Percentiles rank a stretch among this genome's conserved stretches.
phyloP scores from a whole-genome alignment of 805 yeast species.

The Metschnikowia gelsemii region DNA sequence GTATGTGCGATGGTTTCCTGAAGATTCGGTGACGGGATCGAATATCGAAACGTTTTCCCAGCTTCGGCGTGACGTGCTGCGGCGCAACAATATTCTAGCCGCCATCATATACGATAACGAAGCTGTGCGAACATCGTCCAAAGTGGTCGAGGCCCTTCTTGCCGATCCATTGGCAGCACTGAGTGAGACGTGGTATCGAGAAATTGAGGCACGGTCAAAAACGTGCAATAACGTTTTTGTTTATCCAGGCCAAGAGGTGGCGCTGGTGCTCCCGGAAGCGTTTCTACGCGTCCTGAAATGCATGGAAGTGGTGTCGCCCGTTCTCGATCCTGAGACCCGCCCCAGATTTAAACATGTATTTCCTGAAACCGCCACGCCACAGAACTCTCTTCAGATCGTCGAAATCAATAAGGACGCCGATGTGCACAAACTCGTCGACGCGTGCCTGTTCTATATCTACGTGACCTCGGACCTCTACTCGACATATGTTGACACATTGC shows the following conservation, averaged over 20 bases:
- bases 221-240: conserved; percentile 23
- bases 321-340: conserved; percentile 28
- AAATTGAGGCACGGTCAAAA: conserved; percentile 24
- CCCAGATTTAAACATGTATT: conserved; percentile 22
- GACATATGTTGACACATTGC: conserved; percentile 13
- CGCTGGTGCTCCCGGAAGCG: conserved; percentile 11
- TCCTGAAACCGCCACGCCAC: conserved; percentile 11
- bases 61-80: conserved; percentile 9
- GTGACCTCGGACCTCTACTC: conserved; percentile 26
- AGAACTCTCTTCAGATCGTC: conserved; percentile 21
- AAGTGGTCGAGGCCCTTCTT: conserved; percentile 34
- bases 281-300: conserved; percentile 9
- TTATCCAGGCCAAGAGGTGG: conserved; percentile 7
- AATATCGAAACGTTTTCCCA: conserved; percentile 18
- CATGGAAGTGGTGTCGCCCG: conserved; percentile 30
- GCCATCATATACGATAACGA: conserved; percentile 37
- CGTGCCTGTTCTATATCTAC: conserved; percentile 25
- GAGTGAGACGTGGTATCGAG: conserved; percentile 34
- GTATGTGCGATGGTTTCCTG: conserved; percentile 23
- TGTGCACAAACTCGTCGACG: conserved; percentile 14
- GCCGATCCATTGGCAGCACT: conserved; percentile 42
- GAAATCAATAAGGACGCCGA: conserved; percentile 24
- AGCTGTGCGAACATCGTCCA: conserved; percentile 22
- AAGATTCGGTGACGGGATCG: conserved; percentile 22
- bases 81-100: conserved; percentile 24